Evolutionary conservation across 2,329 filamentous ascomycete genomes (phyloP).

Genomic region (Phialemonium atrogriseum): DNA sequence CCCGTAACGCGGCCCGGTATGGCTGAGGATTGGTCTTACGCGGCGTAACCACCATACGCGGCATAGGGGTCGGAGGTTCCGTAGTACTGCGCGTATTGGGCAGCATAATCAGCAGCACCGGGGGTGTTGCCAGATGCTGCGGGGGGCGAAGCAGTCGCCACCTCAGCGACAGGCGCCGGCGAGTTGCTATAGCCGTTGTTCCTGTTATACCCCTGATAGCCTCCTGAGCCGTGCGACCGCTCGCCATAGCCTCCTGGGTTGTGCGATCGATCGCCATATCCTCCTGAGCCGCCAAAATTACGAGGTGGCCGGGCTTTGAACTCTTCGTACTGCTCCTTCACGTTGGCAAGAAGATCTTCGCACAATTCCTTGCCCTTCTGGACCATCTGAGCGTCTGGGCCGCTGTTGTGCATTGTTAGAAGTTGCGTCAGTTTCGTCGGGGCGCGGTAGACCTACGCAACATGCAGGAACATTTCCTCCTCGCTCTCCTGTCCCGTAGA

Average conservation of each 20-base stretch:
- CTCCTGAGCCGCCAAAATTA: constrained; percentile 43
- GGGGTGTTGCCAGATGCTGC: constrained; percentile 35
- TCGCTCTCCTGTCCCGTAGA: constrained; percentile 86
- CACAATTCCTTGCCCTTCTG: constrained; percentile 82
- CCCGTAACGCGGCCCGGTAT: not conserved
- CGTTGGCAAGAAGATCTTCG: constrained; percentile 77
- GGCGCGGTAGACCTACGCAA: constrained; percentile 80
- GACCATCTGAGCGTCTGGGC: constrained; percentile 80
- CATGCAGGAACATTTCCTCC: constrained; percentile 93
- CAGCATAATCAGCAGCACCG: constrained; percentile 57
- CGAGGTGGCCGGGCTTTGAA: constrained; percentile 79
- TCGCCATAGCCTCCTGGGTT: constrained; percentile 34
- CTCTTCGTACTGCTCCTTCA: constrained; percentile 81
- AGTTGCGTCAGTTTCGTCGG: too few species aligned
- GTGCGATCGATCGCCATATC: constrained; percentile 23
- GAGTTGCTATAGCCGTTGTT: constrained; percentile 28
- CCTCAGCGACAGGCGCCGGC: constrained; percentile 28
- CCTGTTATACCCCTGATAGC: constrained; percentile 23
- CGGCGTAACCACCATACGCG: constrained; percentile 80
- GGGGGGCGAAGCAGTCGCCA: constrained; percentile 27
- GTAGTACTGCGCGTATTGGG: constrained; percentile 81
- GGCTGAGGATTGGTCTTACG: constrained; percentile 38
- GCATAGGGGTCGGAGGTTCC: constrained; percentile 66
- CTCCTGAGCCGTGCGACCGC: constrained; percentile 28
- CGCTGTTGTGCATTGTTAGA: constrained; percentile 40